Evolutionary conservation across 352 stramenopile genomes (phyloP), one percentile per base, ranked within the genome.

Genomic region (Phytophthora parvispora): DNA sequence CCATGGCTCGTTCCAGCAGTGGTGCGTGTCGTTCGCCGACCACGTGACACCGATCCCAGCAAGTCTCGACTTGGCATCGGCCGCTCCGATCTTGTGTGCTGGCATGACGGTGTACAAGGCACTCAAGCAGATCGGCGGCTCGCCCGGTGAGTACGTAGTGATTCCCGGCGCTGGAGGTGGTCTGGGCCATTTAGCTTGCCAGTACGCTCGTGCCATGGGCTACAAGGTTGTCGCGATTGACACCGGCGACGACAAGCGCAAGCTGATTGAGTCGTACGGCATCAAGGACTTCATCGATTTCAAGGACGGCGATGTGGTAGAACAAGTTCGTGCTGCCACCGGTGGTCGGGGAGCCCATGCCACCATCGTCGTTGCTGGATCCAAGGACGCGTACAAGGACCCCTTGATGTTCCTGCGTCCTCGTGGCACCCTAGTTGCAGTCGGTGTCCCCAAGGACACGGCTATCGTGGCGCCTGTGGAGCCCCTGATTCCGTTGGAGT

Each of bases 21-120:
- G 75, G 80, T 86, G 74, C 40, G 88, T 93, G 27, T 93, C 88
- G 20, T 98, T 93, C 60, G 79, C 76, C 0, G 72, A 92, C 55
- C 74, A 83, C 56, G 90, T 97, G 61, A 91, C 89, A 3, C 80
- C 86, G 22, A 87, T 97, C 66, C 90, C 90, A 2, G 52, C 74
- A 4, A 68, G 63, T 40, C 54, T 97, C 10, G 49, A 77, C 5
- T 61, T 91, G 29, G 54, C 75, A 8, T 67, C 65, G 1, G 84
- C 84, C 1, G 90, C 81, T 27, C 80, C 89, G 0, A 77, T 98
- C 16, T 69, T 98, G 34, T 98, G 93, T 71, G 90, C 91, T 8
- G 93, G 93, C 22, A 83, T 97, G 58, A 98, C 92, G 0, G 86
- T 85, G 7, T 98, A 94, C 74, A 94, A 84, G 58, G 90, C 92